These are phyloP conservation scores for Vigna trinervia DNA, from an alignment of 306 rosid genomes.

Conservation along the genomic window DNA sequence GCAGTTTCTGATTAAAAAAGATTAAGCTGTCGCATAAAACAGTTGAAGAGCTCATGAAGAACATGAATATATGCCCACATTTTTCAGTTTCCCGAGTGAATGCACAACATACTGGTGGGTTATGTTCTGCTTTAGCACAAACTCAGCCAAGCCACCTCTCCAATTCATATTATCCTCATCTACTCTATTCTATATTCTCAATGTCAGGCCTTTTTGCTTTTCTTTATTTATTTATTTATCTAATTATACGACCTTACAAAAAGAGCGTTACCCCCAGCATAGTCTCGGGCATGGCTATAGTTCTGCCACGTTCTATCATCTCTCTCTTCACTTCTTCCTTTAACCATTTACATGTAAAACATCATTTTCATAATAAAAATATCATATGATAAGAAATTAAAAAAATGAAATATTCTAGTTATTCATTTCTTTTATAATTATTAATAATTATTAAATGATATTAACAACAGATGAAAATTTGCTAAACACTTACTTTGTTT, in stretches of 20 bases:
- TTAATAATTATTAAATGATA: too few species aligned
- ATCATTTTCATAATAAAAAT: too few species aligned
- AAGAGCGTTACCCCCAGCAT: not conserved
- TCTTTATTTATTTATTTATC: not conserved
- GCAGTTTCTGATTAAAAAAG: slow-evolving; percentile 45
- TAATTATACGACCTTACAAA: not conserved
- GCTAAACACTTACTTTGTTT: too few species aligned
- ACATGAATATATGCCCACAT: slow-evolving; percentile 58
- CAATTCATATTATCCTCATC: slow-evolving; percentile 3
- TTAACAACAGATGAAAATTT: too few species aligned
- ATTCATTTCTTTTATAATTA: too few species aligned
- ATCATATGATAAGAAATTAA: too few species aligned
- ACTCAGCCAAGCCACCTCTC: slow-evolving; percentile 5
- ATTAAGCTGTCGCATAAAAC: slow-evolving; percentile 55
- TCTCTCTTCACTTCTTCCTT: not conserved
- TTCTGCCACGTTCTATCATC: slow-evolving; percentile 42
- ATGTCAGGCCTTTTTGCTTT: not conserved
- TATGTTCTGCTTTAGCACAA: slow-evolving; percentile 10
- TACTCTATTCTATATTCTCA: too few species aligned
- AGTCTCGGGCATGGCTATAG: slow-evolving; percentile 27
- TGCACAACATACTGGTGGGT: slow-evolving; percentile 22
- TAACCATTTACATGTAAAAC: too few species aligned
- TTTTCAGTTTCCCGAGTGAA: slow-evolving; percentile 52
- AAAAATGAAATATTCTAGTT: too few species aligned
- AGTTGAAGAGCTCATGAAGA: slow-evolving; percentile 69